Conservation (phyloP, 163 green algal genomes). For the Chlamydomonas reinhardtii region DNA sequence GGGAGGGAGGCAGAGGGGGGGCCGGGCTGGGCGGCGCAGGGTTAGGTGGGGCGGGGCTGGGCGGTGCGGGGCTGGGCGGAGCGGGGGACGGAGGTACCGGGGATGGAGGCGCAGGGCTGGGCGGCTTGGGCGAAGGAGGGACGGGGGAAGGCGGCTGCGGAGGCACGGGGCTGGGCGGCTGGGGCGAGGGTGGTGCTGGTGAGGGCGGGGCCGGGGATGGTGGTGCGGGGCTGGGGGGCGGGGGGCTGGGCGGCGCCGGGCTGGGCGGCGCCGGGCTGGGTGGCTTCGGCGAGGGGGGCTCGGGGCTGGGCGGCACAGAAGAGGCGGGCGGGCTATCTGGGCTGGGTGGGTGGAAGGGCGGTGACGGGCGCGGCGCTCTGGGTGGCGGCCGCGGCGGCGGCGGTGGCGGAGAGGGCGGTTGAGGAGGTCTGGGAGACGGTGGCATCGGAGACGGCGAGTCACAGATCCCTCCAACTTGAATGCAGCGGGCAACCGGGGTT, state of each 20-base stretch:
- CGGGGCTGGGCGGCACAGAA: no score
- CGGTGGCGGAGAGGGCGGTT: background rate
- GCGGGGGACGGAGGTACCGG: no score
- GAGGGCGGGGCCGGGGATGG: background rate
- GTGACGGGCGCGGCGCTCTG: no score
- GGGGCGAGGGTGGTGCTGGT: background rate
- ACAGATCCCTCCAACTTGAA: no score
- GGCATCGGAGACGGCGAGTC: background rate
- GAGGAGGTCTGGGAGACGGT: background rate
- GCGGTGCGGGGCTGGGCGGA: background rate
- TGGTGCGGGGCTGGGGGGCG: background rate
- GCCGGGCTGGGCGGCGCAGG: background rate
- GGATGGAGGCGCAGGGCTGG: background rate
- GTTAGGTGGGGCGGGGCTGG: background rate
- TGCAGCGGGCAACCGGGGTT: no score
- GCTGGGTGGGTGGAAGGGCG: no score
- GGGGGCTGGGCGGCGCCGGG: background rate
- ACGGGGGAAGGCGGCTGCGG: background rate
- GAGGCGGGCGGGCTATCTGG: background rate
- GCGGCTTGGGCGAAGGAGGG: no score
- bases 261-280: background rate
- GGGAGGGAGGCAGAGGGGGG: background rate
- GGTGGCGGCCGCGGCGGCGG: no score
- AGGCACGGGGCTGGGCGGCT: background rate
- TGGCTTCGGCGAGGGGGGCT: background rate